Evolutionary conservation across 495 filamentous ascomycete species (phyloP), one percentile per base, ranked within the genome.

Genomic region (Platismatia glauca): DNA sequence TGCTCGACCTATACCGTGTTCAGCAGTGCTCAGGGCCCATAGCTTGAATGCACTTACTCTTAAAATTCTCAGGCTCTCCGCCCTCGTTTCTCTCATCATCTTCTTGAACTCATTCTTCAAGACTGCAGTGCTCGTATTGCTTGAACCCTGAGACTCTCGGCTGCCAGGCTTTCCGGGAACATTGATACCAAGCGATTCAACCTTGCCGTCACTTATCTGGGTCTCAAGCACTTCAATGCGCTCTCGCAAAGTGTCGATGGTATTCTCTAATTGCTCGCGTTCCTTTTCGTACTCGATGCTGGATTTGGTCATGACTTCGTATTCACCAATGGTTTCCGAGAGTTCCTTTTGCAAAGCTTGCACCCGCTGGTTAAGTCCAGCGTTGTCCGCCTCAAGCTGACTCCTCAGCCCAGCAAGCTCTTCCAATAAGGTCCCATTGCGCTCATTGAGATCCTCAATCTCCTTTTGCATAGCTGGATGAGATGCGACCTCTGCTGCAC

Each of bases 251-350:
- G 71, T 73, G 68, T 93, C 89, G 63, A 89, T 83, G 59, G 87
- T 77, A 35, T 83, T 75, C 68, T 97, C 95, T 15, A 95, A 79
- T 64, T 81, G 81, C 72, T 86, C 86, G 3, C 87, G 80, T 68
- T 96, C 94, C 70, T 89, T 88, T 76, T 98, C 94, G 61, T 87
- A 88, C 67, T 90, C 84, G 60, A 98, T 87, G 52, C 84, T 86
- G 52, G 90, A 86, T 69, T 88, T 88, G 29, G 91, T 95, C 73
- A 98, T 86, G 24, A 82, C 84, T 71, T 96, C 91, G 63, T 94
- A 89, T 71, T 97, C 94, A 60, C 82, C 79, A 27, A 95, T 82
- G 57, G 90, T 95, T 59, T 86, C 89, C 22, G 82, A 79, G 5
- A 98, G 82, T 74, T 98, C 94, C 63, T 78, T 79, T 75, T 94